phyloP scores from a whole-genome alignment of 768 basidiomycete genomes.

The Kwoniella bestiolae region DNA sequence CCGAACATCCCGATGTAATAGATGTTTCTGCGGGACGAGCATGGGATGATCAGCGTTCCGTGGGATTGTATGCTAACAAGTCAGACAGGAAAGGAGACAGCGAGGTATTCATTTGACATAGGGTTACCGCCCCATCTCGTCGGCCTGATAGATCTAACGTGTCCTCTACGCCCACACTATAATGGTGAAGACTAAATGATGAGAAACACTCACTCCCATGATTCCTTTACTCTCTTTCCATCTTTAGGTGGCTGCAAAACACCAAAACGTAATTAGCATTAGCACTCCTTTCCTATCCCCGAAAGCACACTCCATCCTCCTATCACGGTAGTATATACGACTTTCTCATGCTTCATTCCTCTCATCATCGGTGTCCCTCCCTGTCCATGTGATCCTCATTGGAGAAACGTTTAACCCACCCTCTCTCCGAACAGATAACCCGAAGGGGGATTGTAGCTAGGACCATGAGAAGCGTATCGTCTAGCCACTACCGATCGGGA shows the following conservation, averaged over 20 bases:
- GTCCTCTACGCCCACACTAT: too few species aligned
- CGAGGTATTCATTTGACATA: too few species aligned
- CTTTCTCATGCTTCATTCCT: neutral
- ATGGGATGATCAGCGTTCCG: neutral
- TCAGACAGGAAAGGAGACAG: too few species aligned
- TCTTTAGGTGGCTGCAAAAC: constrained; percentile 30
- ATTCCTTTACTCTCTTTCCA: constrained; percentile 76
- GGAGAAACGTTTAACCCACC: constrained; percentile 60
- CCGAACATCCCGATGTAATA: constrained; percentile 95
- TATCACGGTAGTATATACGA: neutral
- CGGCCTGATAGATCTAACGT: neutral
- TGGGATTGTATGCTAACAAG: too few species aligned
- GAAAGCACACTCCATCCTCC: neutral
- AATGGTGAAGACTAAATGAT: too few species aligned
- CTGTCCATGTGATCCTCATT: neutral
- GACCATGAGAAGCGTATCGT: constrained; percentile 60
- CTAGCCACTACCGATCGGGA: constrained; percentile 10
- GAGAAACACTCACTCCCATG: constrained; percentile 68
- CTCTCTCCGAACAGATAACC: constrained; percentile 89
- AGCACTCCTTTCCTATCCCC: neutral
- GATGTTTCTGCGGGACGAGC: constrained; percentile 60
- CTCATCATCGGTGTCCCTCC: neutral
- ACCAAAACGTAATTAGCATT: neutral
- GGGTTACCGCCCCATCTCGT: too few species aligned
- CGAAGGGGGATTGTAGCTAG: constrained; percentile 84